A percentile compares a stretch with the other conserved stretches of the same genome.
Evolutionary conservation across 129 eudicot species (phyloP).

Genomic region (Heracleum sosnowskyi): DNA sequence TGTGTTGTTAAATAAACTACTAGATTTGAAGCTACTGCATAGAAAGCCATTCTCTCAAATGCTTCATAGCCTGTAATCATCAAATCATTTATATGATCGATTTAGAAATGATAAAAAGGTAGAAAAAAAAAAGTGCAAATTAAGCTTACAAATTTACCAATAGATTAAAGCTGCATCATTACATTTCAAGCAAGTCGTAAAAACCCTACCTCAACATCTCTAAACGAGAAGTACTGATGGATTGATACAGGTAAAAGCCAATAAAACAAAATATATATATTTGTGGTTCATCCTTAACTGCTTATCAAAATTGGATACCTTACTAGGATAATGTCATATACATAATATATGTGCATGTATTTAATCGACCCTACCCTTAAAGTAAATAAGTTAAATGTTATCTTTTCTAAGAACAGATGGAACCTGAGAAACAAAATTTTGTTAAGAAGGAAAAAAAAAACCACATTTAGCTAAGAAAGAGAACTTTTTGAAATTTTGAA

Average conservation of each 20-base stretch:
- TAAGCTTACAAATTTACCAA: no score
- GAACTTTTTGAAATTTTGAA: not conserved
- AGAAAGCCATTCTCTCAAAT: constrained; percentile 94
- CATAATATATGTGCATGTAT: not conserved
- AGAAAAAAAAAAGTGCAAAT: not conserved
- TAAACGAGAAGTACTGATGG: no score
- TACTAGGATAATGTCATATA: not conserved
- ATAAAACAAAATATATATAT: not conserved
- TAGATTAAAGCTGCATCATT: no score
- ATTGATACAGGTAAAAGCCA: not conserved
- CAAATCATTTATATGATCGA: not conserved
- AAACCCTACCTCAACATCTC: no score
- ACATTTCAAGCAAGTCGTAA: no score
- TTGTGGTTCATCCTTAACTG: not conserved
- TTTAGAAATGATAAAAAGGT: not conserved
- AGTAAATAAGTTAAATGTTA: not conserved
- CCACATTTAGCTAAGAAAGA: not conserved
- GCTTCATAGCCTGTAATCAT: constrained; percentile 68
- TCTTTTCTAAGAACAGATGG: not conserved
- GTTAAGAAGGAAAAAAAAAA: no score
- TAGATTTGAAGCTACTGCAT: constrained; percentile 88
- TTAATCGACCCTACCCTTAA: not conserved
- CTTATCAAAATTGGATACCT: not conserved
- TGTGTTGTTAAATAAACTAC: constrained; percentile 89
- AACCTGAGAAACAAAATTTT: not conserved